phyloP scores from a whole-genome alignment of 1,284 basidiomycete species.

The Agroathelia rolfsii region DNA sequence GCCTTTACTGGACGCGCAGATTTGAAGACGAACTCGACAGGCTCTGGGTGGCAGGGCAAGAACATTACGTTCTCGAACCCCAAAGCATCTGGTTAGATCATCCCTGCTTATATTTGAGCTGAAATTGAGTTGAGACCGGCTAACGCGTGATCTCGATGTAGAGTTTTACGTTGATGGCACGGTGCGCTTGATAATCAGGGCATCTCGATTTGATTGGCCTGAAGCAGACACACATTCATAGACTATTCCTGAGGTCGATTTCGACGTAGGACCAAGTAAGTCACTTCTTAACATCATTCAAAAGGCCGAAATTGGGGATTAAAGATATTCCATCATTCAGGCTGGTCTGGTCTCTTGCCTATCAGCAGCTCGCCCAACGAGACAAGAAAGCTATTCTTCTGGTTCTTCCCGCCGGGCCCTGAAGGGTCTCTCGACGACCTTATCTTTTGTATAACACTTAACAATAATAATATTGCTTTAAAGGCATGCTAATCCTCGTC shows the following conservation, averaged over 20 bases:
- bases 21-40: constrained; percentile 7
- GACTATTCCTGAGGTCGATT: constrained; percentile 60
- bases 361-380: constrained; percentile 53
- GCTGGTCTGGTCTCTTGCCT: constrained; percentile 64
- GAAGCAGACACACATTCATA: no score
- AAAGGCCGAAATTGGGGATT: no score
- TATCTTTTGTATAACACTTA: constrained; percentile 29
- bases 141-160: constrained; percentile 15
- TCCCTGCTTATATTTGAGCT: background rate
- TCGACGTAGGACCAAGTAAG: constrained; percentile 67
- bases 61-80: constrained; percentile 69
- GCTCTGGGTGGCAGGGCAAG: constrained; percentile 23
- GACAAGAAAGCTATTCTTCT: constrained; percentile 74
- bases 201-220: no score
- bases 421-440: constrained; percentile 61
- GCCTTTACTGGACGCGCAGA: constrained; percentile 14
- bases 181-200: no score
- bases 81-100: constrained; percentile 41
- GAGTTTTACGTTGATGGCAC: constrained; percentile 67
- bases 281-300: no score
- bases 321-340: no score
- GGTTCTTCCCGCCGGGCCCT: constrained; percentile 77
- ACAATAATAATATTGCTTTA: background rate
- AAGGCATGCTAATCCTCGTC: constrained; percentile 31
- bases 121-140: background rate